Conservation (phyloP, 129 eudicot species). For the Chrysanthemum seticuspe region DNA sequence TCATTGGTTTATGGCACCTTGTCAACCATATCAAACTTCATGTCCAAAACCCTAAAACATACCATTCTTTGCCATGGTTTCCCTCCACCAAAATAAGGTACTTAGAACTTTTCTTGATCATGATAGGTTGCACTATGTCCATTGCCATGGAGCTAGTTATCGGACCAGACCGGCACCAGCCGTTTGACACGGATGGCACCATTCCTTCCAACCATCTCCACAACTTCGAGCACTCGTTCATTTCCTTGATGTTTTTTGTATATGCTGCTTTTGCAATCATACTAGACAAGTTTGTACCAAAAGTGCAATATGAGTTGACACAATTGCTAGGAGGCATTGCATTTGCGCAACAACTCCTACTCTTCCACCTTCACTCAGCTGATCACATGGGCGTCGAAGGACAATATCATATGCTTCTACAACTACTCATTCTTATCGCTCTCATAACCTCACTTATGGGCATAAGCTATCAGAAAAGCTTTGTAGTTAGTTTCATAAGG, state of each 20-base stretch:
- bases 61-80: slow-evolving; percentile 74
- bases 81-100: slow-evolving; percentile 54
- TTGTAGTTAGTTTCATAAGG: slow-evolving; percentile 57
- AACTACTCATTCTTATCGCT: slow-evolving; percentile 47
- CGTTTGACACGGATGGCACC: slow-evolving; percentile 69
- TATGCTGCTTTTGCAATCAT: slow-evolving; percentile 61
- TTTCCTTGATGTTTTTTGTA: slow-evolving; percentile 54
- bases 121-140: slow-evolving; percentile 49
- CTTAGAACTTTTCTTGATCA: slow-evolving; percentile 71
- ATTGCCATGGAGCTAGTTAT: slow-evolving; percentile 84
- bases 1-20: slow-evolving; percentile 82
- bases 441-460: slow-evolving; percentile 64
- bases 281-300: slow-evolving; percentile 55
- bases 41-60: slow-evolving; percentile 48
- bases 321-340: slow-evolving; percentile 58
- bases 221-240: slow-evolving; percentile 82
- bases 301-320: slow-evolving; percentile 44
- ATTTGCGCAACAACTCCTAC: slow-evolving; percentile 78
- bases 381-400: slow-evolving; percentile 99
- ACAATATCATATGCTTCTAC: slow-evolving; percentile 85
- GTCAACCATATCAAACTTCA: slow-evolving; percentile 69
- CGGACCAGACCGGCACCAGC: slow-evolving; percentile 77
- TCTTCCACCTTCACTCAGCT: slow-evolving; percentile 89
- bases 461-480: slow-evolving; percentile 48
- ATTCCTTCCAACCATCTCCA: slow-evolving; percentile 89